Evolutionary conservation across 768 basidiomycete genomes (phyloP).

Genomic region (Daedaleopsis sinensis): DNA sequence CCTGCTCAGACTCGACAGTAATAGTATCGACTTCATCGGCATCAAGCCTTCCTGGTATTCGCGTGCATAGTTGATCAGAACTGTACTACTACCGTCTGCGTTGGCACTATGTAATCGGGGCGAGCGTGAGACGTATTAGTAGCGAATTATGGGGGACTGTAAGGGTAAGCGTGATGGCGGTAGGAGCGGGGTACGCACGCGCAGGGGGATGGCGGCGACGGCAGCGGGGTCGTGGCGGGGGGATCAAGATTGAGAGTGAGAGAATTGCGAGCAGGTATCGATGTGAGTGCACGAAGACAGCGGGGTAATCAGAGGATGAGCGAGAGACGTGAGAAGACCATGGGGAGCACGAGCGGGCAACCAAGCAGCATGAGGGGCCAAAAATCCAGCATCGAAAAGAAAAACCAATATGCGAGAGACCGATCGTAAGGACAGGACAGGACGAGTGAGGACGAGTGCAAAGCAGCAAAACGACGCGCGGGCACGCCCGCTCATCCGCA

Average conservation of each 20-base stretch:
- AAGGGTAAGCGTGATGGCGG: constrained; percentile 11
- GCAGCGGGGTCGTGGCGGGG: background rate
- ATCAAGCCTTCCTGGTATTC: background rate
- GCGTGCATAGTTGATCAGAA: background rate
- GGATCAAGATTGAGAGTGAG: background rate
- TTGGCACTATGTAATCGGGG: background rate
- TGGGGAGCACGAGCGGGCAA: background rate
- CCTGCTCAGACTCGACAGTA: too few species aligned
- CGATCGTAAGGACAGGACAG: constrained; percentile 32
- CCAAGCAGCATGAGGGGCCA: constrained; percentile 4
- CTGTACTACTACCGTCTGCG: constrained; percentile 14
- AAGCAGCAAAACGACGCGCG: background rate
- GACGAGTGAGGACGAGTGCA: constrained; percentile 19
- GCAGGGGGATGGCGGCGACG: background rate
- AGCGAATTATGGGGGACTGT: constrained; percentile 21
- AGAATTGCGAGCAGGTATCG: constrained; percentile 18
- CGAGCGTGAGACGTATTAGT: constrained; percentile 12
- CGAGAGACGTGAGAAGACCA: constrained; percentile 1
- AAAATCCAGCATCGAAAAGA: constrained; percentile 14
- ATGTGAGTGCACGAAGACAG: constrained; percentile 16
- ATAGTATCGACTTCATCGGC: too few species aligned
- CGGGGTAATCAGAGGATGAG: constrained; percentile 5
- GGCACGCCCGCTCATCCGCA: constrained; percentile 52
- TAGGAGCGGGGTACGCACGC: background rate
- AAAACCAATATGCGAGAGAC: constrained; percentile 7